These are phyloP conservation scores for Sanguinoderma infundibulare DNA, from an alignment of 1,284 basidiomycete genomes.

Conservation along the genomic window DNA sequence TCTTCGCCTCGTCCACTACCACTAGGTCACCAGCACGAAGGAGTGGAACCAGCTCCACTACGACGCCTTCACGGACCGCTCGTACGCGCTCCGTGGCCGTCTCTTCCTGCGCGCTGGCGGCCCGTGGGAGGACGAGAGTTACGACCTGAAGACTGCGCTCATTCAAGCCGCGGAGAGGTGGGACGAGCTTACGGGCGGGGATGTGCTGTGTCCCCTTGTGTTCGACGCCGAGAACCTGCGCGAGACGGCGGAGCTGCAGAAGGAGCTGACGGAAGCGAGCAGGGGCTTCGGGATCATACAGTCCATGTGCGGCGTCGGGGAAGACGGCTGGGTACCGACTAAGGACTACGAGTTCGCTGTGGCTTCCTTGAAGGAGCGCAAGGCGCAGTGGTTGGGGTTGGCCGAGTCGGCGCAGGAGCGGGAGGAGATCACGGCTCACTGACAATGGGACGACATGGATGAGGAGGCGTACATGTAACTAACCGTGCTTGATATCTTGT, in stretches of 20 bases:
- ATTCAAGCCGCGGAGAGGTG: slow-evolving; percentile 44
- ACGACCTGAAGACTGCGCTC: slow-evolving; percentile 44
- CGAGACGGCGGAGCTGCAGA: slow-evolving; percentile 42
- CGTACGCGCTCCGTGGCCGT: slow-evolving; percentile 38
- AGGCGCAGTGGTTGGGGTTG: slow-evolving; percentile 37
- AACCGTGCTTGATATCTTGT: too few species aligned
- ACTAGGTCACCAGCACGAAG: slow-evolving; percentile 48
- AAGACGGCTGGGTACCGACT: slow-evolving; percentile 46
- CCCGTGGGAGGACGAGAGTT: slow-evolving; percentile 53
- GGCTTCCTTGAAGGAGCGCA: slow-evolving; percentile 38
- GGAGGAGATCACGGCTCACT: slow-evolving; percentile 41
- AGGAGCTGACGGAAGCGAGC: slow-evolving; percentile 34
- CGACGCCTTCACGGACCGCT: slow-evolving; percentile 40
- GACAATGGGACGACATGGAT: slow-evolving; percentile 52
- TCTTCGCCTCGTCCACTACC: slow-evolving; percentile 49
- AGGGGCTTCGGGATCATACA: slow-evolving; percentile 34
- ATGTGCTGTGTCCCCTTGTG: slow-evolving; percentile 46
- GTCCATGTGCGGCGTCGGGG: slow-evolving; percentile 37
- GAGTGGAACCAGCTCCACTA: slow-evolving; percentile 46
- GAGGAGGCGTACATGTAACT: slow-evolving; percentile 45
- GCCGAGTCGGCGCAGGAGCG: slow-evolving; percentile 36
- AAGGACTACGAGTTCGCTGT: slow-evolving; percentile 43
- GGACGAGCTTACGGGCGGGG: slow-evolving; percentile 41
- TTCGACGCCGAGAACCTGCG: slow-evolving; percentile 47
- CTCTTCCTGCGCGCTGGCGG: slow-evolving; percentile 45